Evolutionary conservation across 148 eudicot genomes (phyloP).

Genomic region (Gaultheria prostrata): DNA sequence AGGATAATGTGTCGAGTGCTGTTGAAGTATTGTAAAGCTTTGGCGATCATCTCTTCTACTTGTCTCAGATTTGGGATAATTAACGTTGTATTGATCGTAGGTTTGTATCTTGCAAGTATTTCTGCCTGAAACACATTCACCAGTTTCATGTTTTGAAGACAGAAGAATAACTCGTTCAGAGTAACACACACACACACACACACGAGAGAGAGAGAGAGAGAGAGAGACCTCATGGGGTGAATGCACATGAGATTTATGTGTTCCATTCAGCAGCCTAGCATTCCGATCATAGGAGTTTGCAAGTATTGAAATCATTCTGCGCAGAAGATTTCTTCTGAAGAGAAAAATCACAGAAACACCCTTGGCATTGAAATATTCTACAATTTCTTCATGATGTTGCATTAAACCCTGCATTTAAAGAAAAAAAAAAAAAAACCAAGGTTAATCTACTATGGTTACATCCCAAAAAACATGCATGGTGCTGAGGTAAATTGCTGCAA

Average conservation of each 20-base stretch:
- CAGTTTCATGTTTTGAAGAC: not conserved
- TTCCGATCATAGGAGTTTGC: slow-evolving; percentile 79
- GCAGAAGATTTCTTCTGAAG: slow-evolving; percentile 79
- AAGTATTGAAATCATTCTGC: slow-evolving; percentile 77
- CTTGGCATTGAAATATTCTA: slow-evolving; percentile 60
- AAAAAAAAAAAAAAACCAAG: not conserved
- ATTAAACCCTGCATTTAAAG: slow-evolving; percentile 71
- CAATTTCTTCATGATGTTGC: slow-evolving; percentile 79
- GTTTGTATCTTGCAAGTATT: slow-evolving; percentile 61
- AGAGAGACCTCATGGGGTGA: slow-evolving; percentile 62
- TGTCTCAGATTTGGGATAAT: slow-evolving; percentile 58
- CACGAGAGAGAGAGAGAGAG: slow-evolving; percentile 18
- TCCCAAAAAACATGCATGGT: not conserved
- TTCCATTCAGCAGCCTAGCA: slow-evolving; percentile 69
- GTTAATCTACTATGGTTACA: not conserved
- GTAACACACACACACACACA: too few species aligned
- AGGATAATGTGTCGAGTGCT: slow-evolving; percentile 69
- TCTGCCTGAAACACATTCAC: slow-evolving; percentile 54
- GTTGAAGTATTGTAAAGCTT: slow-evolving; percentile 61
- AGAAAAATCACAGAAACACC: slow-evolving; percentile 81
- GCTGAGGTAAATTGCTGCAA: not conserved
- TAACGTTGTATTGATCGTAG: slow-evolving; percentile 48
- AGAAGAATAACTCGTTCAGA: not conserved
- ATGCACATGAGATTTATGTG: slow-evolving; percentile 86
- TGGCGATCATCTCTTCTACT: slow-evolving; percentile 42